A percentile compares a stretch with the other conserved stretches of the same genome.
Evolutionary conservation across 2,329 filamentous ascomycete genomes (phyloP).

Genomic region (Sporothrix schenckii): DNA sequence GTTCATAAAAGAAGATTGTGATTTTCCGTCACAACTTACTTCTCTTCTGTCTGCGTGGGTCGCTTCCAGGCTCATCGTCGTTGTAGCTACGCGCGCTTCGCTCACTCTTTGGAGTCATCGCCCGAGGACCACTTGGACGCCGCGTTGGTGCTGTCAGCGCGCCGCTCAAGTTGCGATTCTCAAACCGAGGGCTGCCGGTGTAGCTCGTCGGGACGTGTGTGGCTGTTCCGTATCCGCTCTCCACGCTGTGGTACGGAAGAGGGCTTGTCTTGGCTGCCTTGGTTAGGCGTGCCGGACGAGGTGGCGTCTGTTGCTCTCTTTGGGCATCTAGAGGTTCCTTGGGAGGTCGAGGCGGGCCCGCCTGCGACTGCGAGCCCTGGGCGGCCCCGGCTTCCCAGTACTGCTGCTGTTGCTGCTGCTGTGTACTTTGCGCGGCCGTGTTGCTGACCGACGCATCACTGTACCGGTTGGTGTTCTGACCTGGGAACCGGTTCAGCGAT

Average conservation of each 20-base stretch:
- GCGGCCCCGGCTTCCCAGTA: constrained; percentile 50
- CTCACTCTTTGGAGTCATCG: constrained; percentile 62
- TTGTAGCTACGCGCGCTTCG: constrained; percentile 44
- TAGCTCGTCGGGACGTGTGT: constrained; percentile 50
- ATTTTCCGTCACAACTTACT: constrained; percentile 45
- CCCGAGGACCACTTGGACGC: constrained; percentile 60
- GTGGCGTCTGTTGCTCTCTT: constrained; percentile 46
- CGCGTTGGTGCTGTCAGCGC: constrained; percentile 57
- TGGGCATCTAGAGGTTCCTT: constrained; percentile 60
- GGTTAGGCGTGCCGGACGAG: constrained; percentile 52
- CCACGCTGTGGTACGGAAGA: constrained; percentile 58
- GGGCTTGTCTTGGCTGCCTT: constrained; percentile 60
- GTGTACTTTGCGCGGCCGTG: constrained; percentile 34
- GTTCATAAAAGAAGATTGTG: no score
- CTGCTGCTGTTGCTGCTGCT: constrained; percentile 42
- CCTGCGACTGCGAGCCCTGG: constrained; percentile 36
- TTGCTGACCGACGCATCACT: constrained; percentile 48
- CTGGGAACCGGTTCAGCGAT: constrained; percentile 58
- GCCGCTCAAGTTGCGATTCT: constrained; percentile 61
- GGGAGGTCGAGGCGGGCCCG: constrained; percentile 59
- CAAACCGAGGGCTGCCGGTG: constrained; percentile 56
- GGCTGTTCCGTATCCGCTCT: constrained; percentile 57
- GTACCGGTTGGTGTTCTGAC: constrained; percentile 52
- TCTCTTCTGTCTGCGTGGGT: constrained; percentile 58
- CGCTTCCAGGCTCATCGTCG: constrained; percentile 51